These are phyloP conservation scores for Monosporascus sp. DNA, from an alignment of 2,329 filamentous ascomycete genomes.

Conservation along the genomic window DNA sequence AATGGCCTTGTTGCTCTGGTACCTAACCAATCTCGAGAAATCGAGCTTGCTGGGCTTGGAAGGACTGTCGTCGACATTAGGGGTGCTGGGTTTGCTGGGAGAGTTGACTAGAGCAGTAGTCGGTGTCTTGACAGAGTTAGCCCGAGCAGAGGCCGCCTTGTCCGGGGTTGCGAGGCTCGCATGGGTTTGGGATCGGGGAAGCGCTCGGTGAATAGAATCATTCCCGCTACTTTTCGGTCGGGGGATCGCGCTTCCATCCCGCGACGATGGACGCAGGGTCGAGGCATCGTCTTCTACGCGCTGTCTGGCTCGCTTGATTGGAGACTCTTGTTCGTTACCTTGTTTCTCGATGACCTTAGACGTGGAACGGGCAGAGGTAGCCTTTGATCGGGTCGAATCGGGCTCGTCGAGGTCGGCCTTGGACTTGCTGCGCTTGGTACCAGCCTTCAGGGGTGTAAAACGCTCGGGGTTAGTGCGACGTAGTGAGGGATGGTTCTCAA, in stretches of 20 bases:
- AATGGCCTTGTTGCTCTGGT: constrained; percentile 24
- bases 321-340: constrained; percentile 30
- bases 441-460: constrained; percentile 44
- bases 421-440: constrained; percentile 32
- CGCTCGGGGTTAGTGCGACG: constrained; percentile 58
- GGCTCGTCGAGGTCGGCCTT: constrained; percentile 63
- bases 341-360: constrained; percentile 16
- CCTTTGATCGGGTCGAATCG: constrained; percentile 35
- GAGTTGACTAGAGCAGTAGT: constrained; percentile 51
- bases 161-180: constrained; percentile 70
- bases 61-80: constrained; percentile 10
- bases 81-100: constrained; percentile 37
- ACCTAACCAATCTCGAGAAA: constrained; percentile 25
- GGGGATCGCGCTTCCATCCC: constrained; percentile 44
- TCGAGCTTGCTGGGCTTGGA: constrained; percentile 36
- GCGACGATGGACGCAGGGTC: constrained; percentile 54
- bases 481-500: constrained; percentile 76
- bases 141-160: constrained; percentile 64
- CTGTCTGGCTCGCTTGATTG: constrained; percentile 68
- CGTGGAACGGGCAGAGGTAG: constrained; percentile 21
- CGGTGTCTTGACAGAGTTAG: constrained; percentile 48
- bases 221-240: constrained; percentile 41
- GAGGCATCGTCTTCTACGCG: constrained; percentile 64
- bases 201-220: constrained; percentile 25
- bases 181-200: constrained; percentile 42